phyloP scores from a whole-genome alignment of 2,329 filamentous ascomycete genomes.

The Fusarium mundagurra region DNA sequence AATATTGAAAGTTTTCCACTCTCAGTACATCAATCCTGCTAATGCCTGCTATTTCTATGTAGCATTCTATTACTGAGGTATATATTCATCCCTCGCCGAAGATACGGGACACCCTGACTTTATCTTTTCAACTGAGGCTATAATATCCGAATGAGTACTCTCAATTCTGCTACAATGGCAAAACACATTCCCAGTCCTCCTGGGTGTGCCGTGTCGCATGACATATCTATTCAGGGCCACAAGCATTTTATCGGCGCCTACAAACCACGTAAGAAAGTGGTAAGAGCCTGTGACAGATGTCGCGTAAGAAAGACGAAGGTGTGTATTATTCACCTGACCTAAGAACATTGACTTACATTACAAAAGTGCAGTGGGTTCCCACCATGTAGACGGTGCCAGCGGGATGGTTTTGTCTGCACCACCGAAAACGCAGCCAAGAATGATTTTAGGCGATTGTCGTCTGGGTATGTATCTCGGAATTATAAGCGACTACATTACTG shows the following conservation, averaged over 20 bases:
- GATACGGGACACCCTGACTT: neutral
- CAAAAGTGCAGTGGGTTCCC: neutral
- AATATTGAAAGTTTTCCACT: accelerated
- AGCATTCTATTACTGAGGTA: neutral
- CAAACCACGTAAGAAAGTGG: neutral
- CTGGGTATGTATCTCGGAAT: neutral
- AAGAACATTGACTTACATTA: accelerated
- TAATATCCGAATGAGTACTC: neutral
- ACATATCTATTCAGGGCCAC: neutral
- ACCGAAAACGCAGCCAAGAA: neutral
- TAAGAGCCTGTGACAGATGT: neutral
- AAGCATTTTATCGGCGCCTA: neutral
- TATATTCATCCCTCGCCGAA: no score
- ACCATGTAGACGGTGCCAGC: neutral
- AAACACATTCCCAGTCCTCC: accelerated
- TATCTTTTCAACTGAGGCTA: no score
- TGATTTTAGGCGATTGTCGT: neutral
- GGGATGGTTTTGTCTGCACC: neutral
- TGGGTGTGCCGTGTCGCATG: neutral
- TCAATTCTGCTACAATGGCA: neutral
- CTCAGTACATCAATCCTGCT: accelerated
- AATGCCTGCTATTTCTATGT: no score
- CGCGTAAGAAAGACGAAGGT: neutral
- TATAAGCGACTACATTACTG: neutral
- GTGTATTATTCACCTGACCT: accelerated